Conservation (phyloP, 176 grass and related monocot species). For the Avena atlantica region DNA sequence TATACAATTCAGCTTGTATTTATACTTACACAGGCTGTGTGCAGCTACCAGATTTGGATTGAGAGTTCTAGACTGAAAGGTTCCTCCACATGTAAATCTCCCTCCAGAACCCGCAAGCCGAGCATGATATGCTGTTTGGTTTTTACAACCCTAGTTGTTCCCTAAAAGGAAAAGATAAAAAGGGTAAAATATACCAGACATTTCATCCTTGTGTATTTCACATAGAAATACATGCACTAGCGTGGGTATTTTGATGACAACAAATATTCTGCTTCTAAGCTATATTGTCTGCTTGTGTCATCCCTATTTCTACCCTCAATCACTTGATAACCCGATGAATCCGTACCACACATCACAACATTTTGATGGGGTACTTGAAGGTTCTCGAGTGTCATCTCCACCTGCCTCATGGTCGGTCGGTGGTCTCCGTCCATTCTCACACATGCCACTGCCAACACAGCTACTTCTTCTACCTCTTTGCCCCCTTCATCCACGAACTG, state of each 20-base stretch:
- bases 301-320: not conserved
- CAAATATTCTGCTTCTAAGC: not conserved
- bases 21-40: too few species aligned
- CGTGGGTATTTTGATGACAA: not conserved
- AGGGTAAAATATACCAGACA: too few species aligned
- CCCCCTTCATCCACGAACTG: not conserved
- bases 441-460: not conserved
- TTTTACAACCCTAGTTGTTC: too few species aligned
- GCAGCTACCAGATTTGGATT: too few species aligned
- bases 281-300: not conserved
- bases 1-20: too few species aligned
- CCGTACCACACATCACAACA: not conserved
- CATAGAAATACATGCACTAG: not conserved
- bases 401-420: not conserved
- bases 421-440: not conserved
- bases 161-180: too few species aligned
- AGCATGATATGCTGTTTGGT: too few species aligned
- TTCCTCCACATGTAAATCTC: too few species aligned
- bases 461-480: not conserved
- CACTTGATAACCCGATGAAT: not conserved
- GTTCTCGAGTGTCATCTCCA: conserved; percentile 3
- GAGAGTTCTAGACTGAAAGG: too few species aligned
- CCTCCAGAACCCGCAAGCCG: too few species aligned
- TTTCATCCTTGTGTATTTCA: too few species aligned
- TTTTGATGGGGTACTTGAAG: not conserved